phyloP scores from a whole-genome alignment of 768 basidiomycete species.

The Boletales sp. region DNA sequence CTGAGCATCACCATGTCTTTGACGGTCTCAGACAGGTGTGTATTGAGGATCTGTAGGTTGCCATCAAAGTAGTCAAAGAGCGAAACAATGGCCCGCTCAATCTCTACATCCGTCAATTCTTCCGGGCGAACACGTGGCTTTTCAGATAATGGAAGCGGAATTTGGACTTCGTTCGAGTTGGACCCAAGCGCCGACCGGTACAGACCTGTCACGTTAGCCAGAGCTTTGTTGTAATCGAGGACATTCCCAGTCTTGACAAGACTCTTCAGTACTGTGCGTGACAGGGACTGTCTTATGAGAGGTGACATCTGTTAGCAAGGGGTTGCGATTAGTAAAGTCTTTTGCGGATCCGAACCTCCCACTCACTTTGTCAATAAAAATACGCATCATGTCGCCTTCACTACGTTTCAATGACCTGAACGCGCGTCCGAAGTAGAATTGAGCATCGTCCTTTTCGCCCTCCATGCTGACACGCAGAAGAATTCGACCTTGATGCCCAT shows the following conservation, averaged over 20 bases:
- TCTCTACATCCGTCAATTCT: conserved; percentile 87
- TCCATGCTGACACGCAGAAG: conserved; percentile 94
- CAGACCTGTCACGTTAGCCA: conserved; percentile 77
- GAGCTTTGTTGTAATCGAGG: conserved; percentile 86
- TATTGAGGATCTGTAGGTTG: conserved; percentile 88
- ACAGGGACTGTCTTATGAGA: conserved; percentile 84
- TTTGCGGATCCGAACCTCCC: not conserved
- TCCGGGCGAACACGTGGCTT: conserved; percentile 77
- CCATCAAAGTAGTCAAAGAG: conserved; percentile 96
- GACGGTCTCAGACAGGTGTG: conserved; percentile 76
- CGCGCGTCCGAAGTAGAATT: conserved; percentile 94
- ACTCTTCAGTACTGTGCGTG: conserved; percentile 68
- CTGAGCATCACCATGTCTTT: conserved; percentile 90
- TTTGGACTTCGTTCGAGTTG: conserved; percentile 65
- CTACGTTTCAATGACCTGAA: conserved; percentile 92
- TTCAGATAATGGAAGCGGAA: conserved; percentile 70
- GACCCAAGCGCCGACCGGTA: conserved; percentile 75
- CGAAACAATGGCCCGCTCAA: conserved; percentile 87
- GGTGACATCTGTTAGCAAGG: conserved; percentile 74
- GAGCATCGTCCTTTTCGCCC: conserved; percentile 96
- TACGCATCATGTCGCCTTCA: conserved; percentile 92
- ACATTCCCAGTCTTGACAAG: conserved; percentile 61
- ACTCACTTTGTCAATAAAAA: conserved; percentile 92
- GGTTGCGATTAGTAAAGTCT: not conserved
- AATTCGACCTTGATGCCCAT: conserved; percentile 62